phyloP scores from a whole-genome alignment of 2,329 filamentous ascomycete genomes.

The Colletotrichum liaoningense region DNA sequence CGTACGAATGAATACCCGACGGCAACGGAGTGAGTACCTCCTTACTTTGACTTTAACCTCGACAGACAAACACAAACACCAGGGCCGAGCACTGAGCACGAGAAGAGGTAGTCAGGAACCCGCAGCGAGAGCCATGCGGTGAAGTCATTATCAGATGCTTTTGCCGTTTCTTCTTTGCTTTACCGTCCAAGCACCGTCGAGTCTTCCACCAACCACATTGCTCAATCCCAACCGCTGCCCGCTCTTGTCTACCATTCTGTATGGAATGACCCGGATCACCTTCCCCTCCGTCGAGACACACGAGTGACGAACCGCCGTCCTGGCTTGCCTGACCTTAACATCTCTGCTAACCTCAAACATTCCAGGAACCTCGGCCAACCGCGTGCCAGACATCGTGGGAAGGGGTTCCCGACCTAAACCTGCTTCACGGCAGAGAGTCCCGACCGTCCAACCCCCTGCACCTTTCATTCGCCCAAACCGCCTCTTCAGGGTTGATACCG shows the following conservation, averaged over 20 bases:
- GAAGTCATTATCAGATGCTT: slow-evolving; percentile 36
- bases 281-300: not conserved
- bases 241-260: not conserved
- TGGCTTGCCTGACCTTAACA: not conserved
- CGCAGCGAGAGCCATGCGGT: slow-evolving; percentile 14
- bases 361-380: not conserved
- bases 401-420: not conserved
- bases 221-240: slow-evolving; percentile 7
- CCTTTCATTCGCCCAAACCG: slow-evolving; percentile 10
- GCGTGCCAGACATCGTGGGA: not conserved
- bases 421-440: slow-evolving; percentile 3
- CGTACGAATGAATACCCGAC: too few species aligned
- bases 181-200: slow-evolving; percentile 29
- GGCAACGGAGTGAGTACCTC: too few species aligned
- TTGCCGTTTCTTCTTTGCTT: slow-evolving; percentile 30
- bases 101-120: slow-evolving; percentile 12
- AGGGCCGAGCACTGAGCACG: not conserved
- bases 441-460: slow-evolving; percentile 11
- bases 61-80: not conserved
- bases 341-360: not conserved
- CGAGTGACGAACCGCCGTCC: not conserved
- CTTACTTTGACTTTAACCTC: not conserved
- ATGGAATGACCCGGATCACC: not conserved
- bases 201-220: slow-evolving; percentile 12
- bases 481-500: slow-evolving; percentile 28